These are phyloP conservation scores for Cucurbita pepo DNA, from an alignment of 306 rosid species.

Conservation along the genomic window DNA sequence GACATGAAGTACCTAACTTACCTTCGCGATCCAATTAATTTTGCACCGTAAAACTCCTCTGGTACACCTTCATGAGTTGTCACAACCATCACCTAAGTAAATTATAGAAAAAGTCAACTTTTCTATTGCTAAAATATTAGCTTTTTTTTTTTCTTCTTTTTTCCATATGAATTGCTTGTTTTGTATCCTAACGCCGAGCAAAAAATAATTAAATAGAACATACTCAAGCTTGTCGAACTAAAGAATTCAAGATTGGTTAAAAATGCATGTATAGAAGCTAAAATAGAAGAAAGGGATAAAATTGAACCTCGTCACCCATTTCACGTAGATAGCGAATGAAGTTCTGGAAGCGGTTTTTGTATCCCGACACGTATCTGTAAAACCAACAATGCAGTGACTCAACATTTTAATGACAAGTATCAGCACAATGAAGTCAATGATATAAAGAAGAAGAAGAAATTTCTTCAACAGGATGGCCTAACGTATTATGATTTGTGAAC, in stretches of 20 bases:
- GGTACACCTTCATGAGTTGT: conserved; percentile 98
- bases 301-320: conserved; percentile 48
- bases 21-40: conserved; percentile 84
- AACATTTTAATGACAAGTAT: not conserved
- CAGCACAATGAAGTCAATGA: not conserved
- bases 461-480: too few relatives aligned
- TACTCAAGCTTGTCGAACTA: not conserved
- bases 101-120: conserved; percentile 7
- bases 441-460: not conserved
- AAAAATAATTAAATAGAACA: not conserved
- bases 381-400: not conserved
- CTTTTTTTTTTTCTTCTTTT: not conserved
- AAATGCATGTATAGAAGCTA: not conserved
- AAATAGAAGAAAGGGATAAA: not conserved
- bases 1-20: conserved; percentile 11
- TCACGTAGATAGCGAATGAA: conserved; percentile 42
- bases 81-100: conserved; percentile 78
- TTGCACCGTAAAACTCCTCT: conserved; percentile 80
- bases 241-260: not conserved
- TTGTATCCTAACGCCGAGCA: not conserved
- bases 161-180: not conserved
- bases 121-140: not conserved
- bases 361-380: conserved; percentile 45
- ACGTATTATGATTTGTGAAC: too few relatives aligned
- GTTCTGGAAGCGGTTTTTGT: conserved; percentile 49